Conservation (phyloP, 2,329 filamentous ascomycete genomes). For the Pseudophaeomoniella oleicola region DNA sequence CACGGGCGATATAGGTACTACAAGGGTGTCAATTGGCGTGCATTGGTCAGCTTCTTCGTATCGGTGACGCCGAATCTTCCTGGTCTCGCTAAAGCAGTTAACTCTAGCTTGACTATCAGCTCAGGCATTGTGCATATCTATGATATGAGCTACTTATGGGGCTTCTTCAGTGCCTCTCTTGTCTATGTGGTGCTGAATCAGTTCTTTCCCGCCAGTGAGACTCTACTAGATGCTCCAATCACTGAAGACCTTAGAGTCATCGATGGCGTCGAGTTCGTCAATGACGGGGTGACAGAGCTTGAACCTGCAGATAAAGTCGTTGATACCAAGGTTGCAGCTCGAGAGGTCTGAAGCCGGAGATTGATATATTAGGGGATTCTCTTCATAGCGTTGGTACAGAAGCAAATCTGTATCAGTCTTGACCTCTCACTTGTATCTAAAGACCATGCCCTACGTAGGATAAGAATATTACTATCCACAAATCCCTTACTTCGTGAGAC, state of each 20-base stretch:
- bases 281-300: constrained; percentile 1
- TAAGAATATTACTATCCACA: no score
- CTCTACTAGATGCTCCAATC: constrained; percentile 16
- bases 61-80: constrained; percentile 17
- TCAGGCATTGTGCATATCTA: constrained; percentile 16
- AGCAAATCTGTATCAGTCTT: no score
- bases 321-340: neutral
- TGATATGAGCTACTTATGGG: constrained; percentile 19
- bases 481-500: no score
- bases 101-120: constrained; percentile 12
- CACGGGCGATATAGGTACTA: constrained; percentile 25
- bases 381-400: no score
- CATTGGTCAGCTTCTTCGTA: constrained; percentile 18
- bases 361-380: no score
- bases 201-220: constrained; percentile 32
- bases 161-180: constrained; percentile 14
- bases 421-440: no score
- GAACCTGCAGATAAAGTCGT: neutral
- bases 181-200: constrained; percentile 13
- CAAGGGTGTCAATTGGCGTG: constrained; percentile 20
- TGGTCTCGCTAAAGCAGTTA: constrained; percentile 13
- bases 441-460: no score
- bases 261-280: constrained; percentile 1
- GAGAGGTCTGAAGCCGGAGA: no score
- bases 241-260: neutral